Base-by-base conservation (phyloP, 139 green algal genomes). In the Trebouxia sp. region DNA sequence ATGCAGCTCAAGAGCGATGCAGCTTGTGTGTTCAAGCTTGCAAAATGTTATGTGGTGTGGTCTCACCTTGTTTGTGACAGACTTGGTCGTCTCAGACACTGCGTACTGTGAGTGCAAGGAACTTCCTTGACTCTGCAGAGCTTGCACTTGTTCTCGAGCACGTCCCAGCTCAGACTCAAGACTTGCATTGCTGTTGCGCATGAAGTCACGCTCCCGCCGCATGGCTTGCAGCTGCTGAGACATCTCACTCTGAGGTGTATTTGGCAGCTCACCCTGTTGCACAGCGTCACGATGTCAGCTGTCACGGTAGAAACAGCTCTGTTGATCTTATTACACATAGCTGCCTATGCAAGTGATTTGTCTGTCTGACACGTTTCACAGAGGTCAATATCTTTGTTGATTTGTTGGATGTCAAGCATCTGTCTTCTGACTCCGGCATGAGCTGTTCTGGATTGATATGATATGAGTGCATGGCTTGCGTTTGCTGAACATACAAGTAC, bases 1-100 rank as follows among this genome's bases (percentile, higher is more conserved):
- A 32, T n/a, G n/a, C n/a, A n/a, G n/a, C 11, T n/a, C 56, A 69
- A 69, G 26, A 69, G 24, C 14, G 26, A 69, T 32, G 56, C 56
- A 39, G 24, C 20, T 15, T 11, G n/a, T 69, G 56, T n/a, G 37
- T 37, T 38, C 12, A 26, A 30, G 22, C 56, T 39, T 35, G n/a
- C n/a, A 24, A 69, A 15, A 35, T 28, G 14, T 28, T 5, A 24
- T 39, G 24, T 11, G 26, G 56, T 12, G 20, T 4, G 56, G 26
- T 12, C 26, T 48, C 17, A 80, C 75, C 75, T 80, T 80, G 75
- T 69, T 80, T 39, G 51, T 80, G 37, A 80, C 75, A 80, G 50
- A 70, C 53, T 80, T 80, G 51, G 75, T 80, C 26, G 75, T 80
- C 14, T 80, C 75, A 43, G 75, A 41, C 20, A 80, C 75, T 43